A percentile compares a stretch with the other conserved stretches of the same genome.
Conservation (phyloP, 257 asterid genomes). For the Solanum acaule region DNA sequence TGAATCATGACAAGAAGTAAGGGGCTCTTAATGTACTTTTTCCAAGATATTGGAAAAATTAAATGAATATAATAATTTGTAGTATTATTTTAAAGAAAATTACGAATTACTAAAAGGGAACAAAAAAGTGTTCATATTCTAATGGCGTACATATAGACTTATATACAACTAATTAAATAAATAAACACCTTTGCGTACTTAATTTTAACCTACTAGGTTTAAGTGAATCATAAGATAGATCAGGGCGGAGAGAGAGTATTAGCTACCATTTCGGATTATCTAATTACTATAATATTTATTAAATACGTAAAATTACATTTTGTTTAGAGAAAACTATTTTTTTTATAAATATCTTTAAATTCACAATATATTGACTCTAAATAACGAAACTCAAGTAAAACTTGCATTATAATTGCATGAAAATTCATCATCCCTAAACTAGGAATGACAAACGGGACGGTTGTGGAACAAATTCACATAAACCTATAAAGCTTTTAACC, state of each 20-base stretch:
- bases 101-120: neutral
- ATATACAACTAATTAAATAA: neutral
- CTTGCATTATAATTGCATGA: no score
- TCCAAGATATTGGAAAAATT: neutral
- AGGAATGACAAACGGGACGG: no score
- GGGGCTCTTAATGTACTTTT: conserved; percentile 21
- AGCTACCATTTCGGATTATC: neutral
- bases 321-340: no score
- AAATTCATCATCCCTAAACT: no score
- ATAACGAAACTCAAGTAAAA: no score
- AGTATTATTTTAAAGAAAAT: neutral
- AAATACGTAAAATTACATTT: no score
- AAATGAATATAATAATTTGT: neutral
- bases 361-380: no score
- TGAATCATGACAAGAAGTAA: neutral
- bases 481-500: no score
- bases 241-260: neutral
- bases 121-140: neutral
- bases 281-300: no score
- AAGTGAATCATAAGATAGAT: neutral
- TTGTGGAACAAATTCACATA: no score
- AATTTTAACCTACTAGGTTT: neutral
- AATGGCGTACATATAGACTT: neutral
- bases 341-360: no score
- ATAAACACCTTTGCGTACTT: neutral